Percentiles rank a stretch among this genome's conserved stretches.
phyloP scores from a whole-genome alignment of 768 basidiomycete species.

The Tricholoma furcatifolium region DNA sequence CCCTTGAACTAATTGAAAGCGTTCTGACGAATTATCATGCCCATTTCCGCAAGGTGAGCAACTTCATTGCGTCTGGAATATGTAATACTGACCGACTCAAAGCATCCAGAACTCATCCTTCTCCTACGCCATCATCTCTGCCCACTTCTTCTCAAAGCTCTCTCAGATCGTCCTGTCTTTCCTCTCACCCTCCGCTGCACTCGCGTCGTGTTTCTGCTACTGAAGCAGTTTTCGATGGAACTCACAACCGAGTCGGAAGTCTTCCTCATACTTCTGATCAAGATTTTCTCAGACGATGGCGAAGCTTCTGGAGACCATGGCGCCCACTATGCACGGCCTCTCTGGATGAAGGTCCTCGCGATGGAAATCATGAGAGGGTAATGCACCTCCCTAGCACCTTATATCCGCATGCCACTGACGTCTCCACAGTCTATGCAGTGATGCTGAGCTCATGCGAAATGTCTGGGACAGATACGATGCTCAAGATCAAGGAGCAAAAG shows the following conservation, averaged over 20 bases:
- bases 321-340: constrained; percentile 46
- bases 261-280: constrained; percentile 74
- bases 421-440: constrained; percentile 62
- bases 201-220: constrained; percentile 88
- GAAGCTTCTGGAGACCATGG: constrained; percentile 26
- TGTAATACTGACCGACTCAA: constrained; percentile 4
- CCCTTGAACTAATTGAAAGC: constrained; percentile 96
- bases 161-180: constrained; percentile 82
- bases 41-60: constrained; percentile 74
- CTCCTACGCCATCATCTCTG: constrained; percentile 90
- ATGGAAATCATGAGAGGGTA: constrained; percentile 93
- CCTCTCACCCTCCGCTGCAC: constrained; percentile 89
- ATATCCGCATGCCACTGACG: neutral
- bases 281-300: constrained; percentile 56
- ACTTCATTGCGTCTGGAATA: neutral
- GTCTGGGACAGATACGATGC: constrained; percentile 82
- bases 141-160: constrained; percentile 81
- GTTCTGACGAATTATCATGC: constrained; percentile 89
- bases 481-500: constrained; percentile 57
- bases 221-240: constrained; percentile 87
- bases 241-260: constrained; percentile 83
- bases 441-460: constrained; percentile 73
- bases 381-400: neutral
- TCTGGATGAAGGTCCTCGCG: constrained; percentile 88
- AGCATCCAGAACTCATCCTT: constrained; percentile 83